Evolutionary conservation across 2,329 filamentous ascomycete species (phyloP).

Genomic region (Exophiala alcalophila): DNA sequence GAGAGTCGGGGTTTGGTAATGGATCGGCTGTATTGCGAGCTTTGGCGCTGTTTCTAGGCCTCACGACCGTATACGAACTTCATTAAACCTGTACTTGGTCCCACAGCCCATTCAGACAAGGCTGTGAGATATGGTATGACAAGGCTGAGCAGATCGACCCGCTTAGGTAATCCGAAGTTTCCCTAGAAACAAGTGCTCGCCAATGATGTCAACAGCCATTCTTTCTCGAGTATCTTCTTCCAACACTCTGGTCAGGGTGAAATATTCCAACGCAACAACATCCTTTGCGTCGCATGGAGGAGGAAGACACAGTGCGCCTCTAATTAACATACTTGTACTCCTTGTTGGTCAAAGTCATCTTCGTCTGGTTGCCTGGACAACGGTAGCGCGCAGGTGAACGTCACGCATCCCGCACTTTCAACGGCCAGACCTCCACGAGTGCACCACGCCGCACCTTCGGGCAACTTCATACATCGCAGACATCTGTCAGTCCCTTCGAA

Average conservation of each 20-base stretch:
- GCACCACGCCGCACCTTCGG: neutral
- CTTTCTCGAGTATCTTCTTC: no score
- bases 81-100: no score
- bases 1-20: no score
- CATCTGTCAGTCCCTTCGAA: slow-evolving; percentile 5
- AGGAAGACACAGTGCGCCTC: neutral
- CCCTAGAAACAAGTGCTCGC: neutral
- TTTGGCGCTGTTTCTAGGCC: no score
- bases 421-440: no score
- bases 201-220: slow-evolving; percentile 1
- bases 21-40: no score
- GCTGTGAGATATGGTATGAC: neutral
- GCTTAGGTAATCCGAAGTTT: slow-evolving; percentile 1
- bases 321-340: slow-evolving; percentile 2
- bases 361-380: slow-evolving; percentile 14
- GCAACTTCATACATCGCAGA: slow-evolving; percentile 2
- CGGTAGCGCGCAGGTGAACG: slow-evolving; percentile 3
- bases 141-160: neutral
- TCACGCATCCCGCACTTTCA: slow-evolving; percentile 5
- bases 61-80: no score
- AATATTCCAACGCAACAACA: neutral
- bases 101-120: no score
- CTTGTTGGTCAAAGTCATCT: slow-evolving; percentile 1
- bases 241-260: no score
- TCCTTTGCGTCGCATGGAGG: neutral